Conservation (phyloP, 176 grass and related monocot species). For the Calamus simplicifolius region DNA sequence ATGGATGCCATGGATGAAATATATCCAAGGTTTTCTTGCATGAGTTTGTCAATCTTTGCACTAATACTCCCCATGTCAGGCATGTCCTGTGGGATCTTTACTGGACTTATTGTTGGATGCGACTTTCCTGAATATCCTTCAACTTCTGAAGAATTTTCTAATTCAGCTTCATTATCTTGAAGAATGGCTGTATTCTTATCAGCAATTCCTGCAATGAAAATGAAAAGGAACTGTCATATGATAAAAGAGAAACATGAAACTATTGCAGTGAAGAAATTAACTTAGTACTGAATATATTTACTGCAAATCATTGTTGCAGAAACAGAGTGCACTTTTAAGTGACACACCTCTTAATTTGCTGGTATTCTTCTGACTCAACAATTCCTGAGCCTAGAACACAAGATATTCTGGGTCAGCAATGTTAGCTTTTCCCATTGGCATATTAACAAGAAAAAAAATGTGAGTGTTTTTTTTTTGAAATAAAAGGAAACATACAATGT, state of each 20-base stretch:
- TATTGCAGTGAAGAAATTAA: not conserved
- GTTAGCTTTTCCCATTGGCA: too few relatives aligned
- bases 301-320: too few relatives aligned
- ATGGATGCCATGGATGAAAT: conserved; percentile 20
- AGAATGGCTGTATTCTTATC: not conserved
- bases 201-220: conserved; percentile 8
- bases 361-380: conserved; percentile 53
- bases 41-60: conserved; percentile 25
- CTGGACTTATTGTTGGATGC: not conserved
- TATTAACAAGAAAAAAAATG: too few relatives aligned
- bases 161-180: conserved; percentile 11
- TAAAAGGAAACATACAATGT: conserved; percentile 42
- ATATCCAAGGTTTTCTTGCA: conserved; percentile 32
- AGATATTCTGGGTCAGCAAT: conserved; percentile 2
- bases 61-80: conserved; percentile 24
- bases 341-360: conserved; percentile 46
- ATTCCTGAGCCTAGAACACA: conserved; percentile 65
- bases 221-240: not conserved
- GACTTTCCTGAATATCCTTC: conserved; percentile 34
- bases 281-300: too few relatives aligned
- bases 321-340: not conserved
- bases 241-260: not conserved
- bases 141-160: conserved; percentile 12
- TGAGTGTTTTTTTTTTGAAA: not conserved
- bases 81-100: conserved; percentile 13